phyloP scores from a whole-genome alignment of 2,329 filamentous ascomycete genomes.

The Fusarium marasasianum region DNA sequence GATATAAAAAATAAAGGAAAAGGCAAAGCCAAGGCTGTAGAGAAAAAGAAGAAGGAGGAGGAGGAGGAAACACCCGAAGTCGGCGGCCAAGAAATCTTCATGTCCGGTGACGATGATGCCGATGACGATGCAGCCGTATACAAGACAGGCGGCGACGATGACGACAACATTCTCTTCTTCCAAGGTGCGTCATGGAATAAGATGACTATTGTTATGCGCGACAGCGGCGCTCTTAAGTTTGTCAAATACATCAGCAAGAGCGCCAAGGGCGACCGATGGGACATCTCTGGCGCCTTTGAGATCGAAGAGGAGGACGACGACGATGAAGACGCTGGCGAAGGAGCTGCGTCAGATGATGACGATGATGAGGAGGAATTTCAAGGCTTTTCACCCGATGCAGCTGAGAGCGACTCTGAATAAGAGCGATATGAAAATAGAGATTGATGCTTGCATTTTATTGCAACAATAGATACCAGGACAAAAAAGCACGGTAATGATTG shows the following conservation, averaged over 20 bases:
- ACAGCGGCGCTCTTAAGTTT: constrained; percentile 87
- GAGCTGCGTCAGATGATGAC: constrained; percentile 51
- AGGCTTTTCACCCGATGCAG: constrained; percentile 60
- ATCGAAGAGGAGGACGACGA: constrained; percentile 68
- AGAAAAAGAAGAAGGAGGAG: constrained; percentile 1
- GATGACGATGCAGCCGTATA: constrained; percentile 87
- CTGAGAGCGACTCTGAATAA: constrained; percentile 51
- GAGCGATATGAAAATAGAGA: constrained; percentile 15
- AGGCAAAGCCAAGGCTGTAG: constrained; percentile 36
- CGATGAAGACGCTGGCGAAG: constrained; percentile 49
- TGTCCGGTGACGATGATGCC: constrained; percentile 83
- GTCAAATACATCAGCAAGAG: constrained; percentile 92
- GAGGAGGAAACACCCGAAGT: constrained; percentile 61
- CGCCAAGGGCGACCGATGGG: constrained; percentile 91
- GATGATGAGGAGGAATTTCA: constrained; percentile 64
- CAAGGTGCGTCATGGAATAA: constrained; percentile 83
- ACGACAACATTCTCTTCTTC: constrained; percentile 74
- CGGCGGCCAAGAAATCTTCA: constrained; percentile 88
- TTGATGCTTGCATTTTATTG: constrained; percentile 12
- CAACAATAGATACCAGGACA: constrained; percentile 32
- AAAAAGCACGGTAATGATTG: constrained; percentile 23
- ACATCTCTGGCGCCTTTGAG: constrained; percentile 82
- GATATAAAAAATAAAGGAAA: constrained; percentile 46
- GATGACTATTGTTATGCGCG: constrained; percentile 87
- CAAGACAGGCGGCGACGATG: constrained; percentile 77